Percentiles rank a stretch among this genome's conserved stretches.
phyloP scores from a whole-genome alignment of 1,284 basidiomycete genomes.

The Pyrrhoderma lamaoense region DNA sequence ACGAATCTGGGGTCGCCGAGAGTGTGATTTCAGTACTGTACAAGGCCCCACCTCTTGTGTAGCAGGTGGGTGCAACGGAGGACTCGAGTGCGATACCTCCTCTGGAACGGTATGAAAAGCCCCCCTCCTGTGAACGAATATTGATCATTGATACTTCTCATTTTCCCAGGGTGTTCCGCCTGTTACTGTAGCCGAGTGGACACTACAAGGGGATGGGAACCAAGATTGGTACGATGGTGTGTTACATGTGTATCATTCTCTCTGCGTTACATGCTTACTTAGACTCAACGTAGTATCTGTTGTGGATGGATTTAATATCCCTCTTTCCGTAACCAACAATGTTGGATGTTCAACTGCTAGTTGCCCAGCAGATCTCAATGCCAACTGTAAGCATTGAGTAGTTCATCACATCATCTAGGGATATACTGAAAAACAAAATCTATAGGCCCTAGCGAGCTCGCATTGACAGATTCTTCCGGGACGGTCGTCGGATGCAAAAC shows the following conservation, averaged over 20 bases:
- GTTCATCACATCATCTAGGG: not conserved
- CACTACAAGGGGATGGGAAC: conserved; percentile 32
- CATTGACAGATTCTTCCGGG: conserved; percentile 43
- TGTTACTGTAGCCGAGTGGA: conserved; percentile 52
- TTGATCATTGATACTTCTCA: not conserved
- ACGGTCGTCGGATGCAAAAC: conserved; percentile 49
- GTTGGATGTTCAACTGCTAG: conserved; percentile 40
- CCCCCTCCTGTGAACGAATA: too few species aligned
- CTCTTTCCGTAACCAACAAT: conserved; percentile 45
- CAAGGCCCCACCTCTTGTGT: conserved; percentile 34
- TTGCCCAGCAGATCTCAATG: conserved; percentile 48
- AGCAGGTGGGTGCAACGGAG: conserved; percentile 41
- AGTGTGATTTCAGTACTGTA: conserved; percentile 34
- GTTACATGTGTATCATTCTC: conserved; percentile 14
- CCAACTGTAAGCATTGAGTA: conserved; percentile 36
- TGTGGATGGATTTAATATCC: conserved; percentile 55
- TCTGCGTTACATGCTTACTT: conserved; percentile 26
- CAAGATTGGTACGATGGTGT: conserved; percentile 42
- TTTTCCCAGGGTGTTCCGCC: conserved; percentile 45
- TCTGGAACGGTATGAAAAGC: conserved; percentile 8
- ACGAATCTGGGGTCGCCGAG: conserved; percentile 41
- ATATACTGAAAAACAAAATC: not conserved
- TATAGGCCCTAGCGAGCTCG: conserved; percentile 41
- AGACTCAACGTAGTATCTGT: conserved; percentile 32
- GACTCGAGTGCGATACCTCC: conserved; percentile 33